Percentiles rank a stretch among this genome's conserved stretches.
These are phyloP conservation scores for Paecilomyces sp. DNA, from an alignment of 2,329 filamentous ascomycete genomes.

Conservation along the genomic window DNA sequence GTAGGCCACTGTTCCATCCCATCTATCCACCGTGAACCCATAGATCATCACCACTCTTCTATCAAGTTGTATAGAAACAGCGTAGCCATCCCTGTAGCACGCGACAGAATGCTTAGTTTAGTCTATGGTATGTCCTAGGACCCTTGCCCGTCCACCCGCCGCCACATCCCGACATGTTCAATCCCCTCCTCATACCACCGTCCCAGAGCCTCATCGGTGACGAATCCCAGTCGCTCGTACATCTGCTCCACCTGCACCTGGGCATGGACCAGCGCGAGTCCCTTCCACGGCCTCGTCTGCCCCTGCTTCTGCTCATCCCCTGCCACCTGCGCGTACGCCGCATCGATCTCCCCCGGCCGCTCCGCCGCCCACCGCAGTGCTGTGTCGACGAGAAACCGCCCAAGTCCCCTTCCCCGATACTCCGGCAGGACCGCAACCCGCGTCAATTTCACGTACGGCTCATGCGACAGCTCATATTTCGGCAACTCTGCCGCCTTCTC, in stretches of 20 bases:
- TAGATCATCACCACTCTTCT: too few relatives aligned
- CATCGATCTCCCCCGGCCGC: slow-evolving; percentile 47
- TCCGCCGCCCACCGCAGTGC: slow-evolving; percentile 61
- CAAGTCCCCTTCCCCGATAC: slow-evolving; percentile 60
- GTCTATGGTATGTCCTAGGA: background rate
- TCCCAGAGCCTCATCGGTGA: slow-evolving; percentile 64
- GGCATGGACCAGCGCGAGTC: slow-evolving; percentile 72
- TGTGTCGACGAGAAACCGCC: slow-evolving; percentile 57
- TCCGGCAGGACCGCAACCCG: slow-evolving; percentile 63
- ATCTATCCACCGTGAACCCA: background rate
- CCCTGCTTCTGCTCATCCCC: slow-evolving; percentile 39
- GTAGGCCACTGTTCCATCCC: background rate
- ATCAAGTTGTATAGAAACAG: background rate
- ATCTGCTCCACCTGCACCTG: slow-evolving; percentile 58
- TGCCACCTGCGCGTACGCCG: slow-evolving; percentile 8
- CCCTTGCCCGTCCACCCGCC: slow-evolving; percentile 21
- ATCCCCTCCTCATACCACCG: slow-evolving; percentile 80
- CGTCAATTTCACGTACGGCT: slow-evolving; percentile 77
- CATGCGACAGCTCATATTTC: slow-evolving; percentile 46
- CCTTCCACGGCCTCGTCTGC: slow-evolving; percentile 54
- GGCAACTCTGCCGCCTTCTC: slow-evolving; percentile 11
- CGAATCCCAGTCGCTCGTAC: slow-evolving; percentile 69
- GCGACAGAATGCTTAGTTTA: background rate
- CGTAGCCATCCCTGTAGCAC: background rate
- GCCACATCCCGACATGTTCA: slow-evolving; percentile 79